phyloP scores from a whole-genome alignment of 2,329 filamentous ascomycete species.

The Fusarium sp. region DNA sequence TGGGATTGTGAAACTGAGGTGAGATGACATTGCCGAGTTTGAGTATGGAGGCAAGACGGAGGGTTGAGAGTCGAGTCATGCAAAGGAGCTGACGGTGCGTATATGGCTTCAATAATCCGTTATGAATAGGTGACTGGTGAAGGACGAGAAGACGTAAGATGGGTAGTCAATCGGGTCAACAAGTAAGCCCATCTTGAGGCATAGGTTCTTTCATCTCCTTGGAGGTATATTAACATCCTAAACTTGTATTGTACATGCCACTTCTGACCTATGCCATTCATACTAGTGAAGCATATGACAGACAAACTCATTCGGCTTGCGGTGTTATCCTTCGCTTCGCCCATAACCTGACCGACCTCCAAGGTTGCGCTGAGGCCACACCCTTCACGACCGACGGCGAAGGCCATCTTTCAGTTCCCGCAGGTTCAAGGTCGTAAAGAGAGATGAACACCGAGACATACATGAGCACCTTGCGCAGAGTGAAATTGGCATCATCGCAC shows the following conservation, averaged over 20 bases:
- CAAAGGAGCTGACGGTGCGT: neutral
- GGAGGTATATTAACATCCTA: neutral
- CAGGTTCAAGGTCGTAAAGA: constrained; percentile 54
- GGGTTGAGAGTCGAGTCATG: neutral
- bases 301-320: constrained; percentile 11
- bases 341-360: constrained; percentile 50
- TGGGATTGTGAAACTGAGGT: constrained; percentile 19
- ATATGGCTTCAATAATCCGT: neutral
- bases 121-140: neutral
- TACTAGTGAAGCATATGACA: neutral
- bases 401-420: constrained; percentile 47
- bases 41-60: neutral
- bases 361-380: constrained; percentile 47
- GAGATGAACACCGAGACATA: constrained; percentile 53
- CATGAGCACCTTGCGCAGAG: constrained; percentile 52
- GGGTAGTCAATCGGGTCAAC: neutral
- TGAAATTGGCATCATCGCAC: constrained; percentile 51
- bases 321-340: constrained; percentile 46
- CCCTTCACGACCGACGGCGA: constrained; percentile 44
- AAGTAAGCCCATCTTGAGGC: neutral
- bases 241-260: neutral
- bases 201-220: neutral
- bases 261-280: neutral
- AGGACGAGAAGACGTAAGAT: too few species aligned
- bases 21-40: neutral